These are phyloP conservation scores for Monilinia aucupariae DNA, from an alignment of 2,329 filamentous ascomycete genomes.

Conservation along the genomic window DNA sequence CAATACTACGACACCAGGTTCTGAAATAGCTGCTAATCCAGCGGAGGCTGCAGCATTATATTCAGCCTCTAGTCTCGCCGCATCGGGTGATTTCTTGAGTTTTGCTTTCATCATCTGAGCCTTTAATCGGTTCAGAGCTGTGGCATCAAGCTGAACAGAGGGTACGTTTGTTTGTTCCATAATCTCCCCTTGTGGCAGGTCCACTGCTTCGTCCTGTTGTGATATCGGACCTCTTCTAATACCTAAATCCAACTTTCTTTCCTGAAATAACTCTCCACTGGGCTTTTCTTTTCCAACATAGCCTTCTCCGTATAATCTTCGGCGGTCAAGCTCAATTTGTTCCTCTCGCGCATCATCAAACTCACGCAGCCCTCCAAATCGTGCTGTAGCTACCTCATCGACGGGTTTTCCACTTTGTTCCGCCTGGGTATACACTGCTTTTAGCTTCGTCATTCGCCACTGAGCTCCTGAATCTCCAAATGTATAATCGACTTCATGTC, in stretches of 20 bases:
- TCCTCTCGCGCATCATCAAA: constrained; percentile 95
- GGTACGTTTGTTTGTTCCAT: constrained; percentile 50
- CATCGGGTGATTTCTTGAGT: constrained; percentile 70
- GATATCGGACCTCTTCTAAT: constrained; percentile 39
- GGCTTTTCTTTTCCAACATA: constrained; percentile 84
- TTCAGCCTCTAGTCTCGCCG: constrained; percentile 69
- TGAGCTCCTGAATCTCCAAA: constrained; percentile 87
- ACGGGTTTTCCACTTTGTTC: constrained; percentile 66
- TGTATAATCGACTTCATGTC: constrained; percentile 67
- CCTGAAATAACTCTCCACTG: constrained; percentile 76
- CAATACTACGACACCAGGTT: constrained; percentile 69
- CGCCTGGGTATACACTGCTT: constrained; percentile 73
- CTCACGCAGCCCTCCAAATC: constrained; percentile 72
- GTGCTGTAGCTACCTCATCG: constrained; percentile 77
- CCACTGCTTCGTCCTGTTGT: constrained; percentile 34
- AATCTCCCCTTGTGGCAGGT: constrained; percentile 48
- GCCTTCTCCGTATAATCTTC: constrained; percentile 74
- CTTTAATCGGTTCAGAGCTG: constrained; percentile 79
- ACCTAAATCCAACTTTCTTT: constrained; percentile 60
- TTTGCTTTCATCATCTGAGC: constrained; percentile 97
- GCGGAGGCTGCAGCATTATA: constrained; percentile 69
- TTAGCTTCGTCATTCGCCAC: constrained; percentile 96
- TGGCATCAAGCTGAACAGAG: constrained; percentile 61
- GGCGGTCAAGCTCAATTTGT: constrained; percentile 79
- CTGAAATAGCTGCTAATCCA: constrained; percentile 47